Evolutionary conservation across 345 rosid genomes (phyloP), one percentile per base, ranked within the genome.

Genomic region (Heritiera fomes): DNA sequence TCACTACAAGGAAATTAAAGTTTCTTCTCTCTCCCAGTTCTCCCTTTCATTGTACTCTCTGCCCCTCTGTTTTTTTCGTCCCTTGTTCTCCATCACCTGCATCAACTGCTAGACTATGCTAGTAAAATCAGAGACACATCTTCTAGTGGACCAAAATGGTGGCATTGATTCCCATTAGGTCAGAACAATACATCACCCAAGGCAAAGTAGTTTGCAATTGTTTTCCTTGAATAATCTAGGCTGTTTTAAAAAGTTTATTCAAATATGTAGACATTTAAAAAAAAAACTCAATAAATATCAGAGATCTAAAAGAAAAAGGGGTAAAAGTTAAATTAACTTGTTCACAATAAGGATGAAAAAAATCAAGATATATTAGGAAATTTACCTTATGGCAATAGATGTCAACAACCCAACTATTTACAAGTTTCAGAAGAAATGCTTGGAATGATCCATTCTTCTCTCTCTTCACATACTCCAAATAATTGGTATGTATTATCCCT

Each of bases 381-480:
- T 63, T 76, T 89, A 96, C 97, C 97, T 90, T 91, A 89, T 94
- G 99, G 83, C 99, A 96, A 71, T 96, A 92, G 80, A 96, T 90
- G 68, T 86, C 77, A 76, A 91, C 98, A 79, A 96, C 92, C 99
- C 97, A 96, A 62, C 74, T 80, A 76, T 96, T 92, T 14, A 86
- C 5, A 75, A 88, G 76, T 79, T 87, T 91, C 70, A 92, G 95
- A 82, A 90, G 58, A 81, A 91, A 87, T 18, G 97, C 95, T 78
- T 84, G 83, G 28, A 89, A 0, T 47, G 80, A 82, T 71, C 97
- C 97, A 87, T 92, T 89, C 85, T 88, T 95, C 86, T 96, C 97
- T 80, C 97, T 83, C 84, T 84, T 93, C 18, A 92, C 96, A 80
- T 96, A 96, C 82, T 84, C 98, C 89, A 96, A 75, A 81, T 96